Percentiles rank a stretch among this genome's conserved stretches.
Evolutionary conservation across 1,139 yeast species (phyloP).

Genomic region (Geotrichum phurueaensis): DNA sequence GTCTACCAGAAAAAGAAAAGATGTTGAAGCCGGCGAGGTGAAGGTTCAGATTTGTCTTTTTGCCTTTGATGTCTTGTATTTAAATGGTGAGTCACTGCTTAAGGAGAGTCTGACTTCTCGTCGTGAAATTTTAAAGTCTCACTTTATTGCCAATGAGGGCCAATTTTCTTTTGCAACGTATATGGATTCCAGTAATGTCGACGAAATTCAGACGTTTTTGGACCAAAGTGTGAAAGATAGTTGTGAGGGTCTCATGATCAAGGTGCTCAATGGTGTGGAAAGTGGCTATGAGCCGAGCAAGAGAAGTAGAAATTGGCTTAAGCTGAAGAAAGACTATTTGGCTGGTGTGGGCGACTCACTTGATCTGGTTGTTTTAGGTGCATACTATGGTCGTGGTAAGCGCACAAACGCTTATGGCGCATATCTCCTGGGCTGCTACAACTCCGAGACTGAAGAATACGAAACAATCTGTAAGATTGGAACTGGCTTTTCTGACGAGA

Average conservation of each 20-base stretch:
- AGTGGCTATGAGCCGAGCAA: constrained; percentile 90
- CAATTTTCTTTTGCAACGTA: constrained; percentile 76
- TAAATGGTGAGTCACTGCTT: constrained; percentile 65
- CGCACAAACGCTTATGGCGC: constrained; percentile 96
- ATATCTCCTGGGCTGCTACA: constrained; percentile 81
- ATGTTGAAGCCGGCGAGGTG: constrained; percentile 78
- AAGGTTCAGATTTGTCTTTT: constrained; percentile 87
- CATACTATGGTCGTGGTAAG: constrained; percentile 89
- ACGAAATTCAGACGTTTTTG: constrained; percentile 69
- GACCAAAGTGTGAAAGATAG: constrained; percentile 85
- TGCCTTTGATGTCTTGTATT: constrained; percentile 79
- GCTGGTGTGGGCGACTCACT: constrained; percentile 85
- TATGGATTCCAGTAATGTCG: constrained; percentile 66
- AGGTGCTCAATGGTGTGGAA: constrained; percentile 73
- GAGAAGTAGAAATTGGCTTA: constrained; percentile 92
- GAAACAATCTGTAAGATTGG: constrained; percentile 97
- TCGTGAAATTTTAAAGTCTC: constrained; percentile 51
- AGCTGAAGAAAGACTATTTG: constrained; percentile 86
- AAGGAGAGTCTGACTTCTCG: constrained; percentile 66
- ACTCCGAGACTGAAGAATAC: constrained; percentile 82
- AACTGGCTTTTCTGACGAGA: constrained; percentile 91
- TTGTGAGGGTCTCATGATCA: constrained; percentile 96
- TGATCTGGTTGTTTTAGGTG: constrained; percentile 91
- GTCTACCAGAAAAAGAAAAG: constrained; percentile 90
- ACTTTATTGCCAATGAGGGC: constrained; percentile 61